Evolutionary conservation across 2,329 filamentous ascomycete species (phyloP).

Genomic region (Alternaria consortialis): DNA sequence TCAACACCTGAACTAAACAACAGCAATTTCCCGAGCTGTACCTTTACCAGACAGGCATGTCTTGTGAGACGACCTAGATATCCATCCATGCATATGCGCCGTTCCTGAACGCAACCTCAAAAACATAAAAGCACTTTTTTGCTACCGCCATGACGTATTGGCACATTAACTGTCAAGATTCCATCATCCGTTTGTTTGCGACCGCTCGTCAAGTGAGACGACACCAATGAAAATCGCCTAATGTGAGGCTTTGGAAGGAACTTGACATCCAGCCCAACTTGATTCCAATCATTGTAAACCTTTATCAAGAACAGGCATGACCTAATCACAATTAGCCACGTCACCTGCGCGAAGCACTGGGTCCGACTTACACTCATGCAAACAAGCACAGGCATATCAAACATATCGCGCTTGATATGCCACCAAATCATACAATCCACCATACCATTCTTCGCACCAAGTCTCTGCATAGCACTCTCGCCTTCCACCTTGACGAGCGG

Average conservation of each 20-base stretch:
- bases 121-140: constrained; percentile 12
- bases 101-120: neutral
- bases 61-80: neutral
- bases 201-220: neutral
- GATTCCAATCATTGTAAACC: constrained; percentile 21
- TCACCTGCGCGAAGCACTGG: neutral
- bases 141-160: neutral
- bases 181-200: neutral
- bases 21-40: neutral
- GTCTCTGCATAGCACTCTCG: constrained; percentile 80
- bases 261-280: neutral
- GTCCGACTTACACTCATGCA: constrained; percentile 87
- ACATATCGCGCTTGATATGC: constrained; percentile 95
- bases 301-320: constrained; percentile 45
- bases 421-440: constrained; percentile 96
- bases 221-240: neutral
- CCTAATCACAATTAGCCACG: constrained; percentile 27
- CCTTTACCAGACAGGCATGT: neutral
- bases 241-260: neutral
- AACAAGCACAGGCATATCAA: constrained; percentile 98
- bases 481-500: constrained; percentile 43
- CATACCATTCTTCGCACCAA: constrained; percentile 84
- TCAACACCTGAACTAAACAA: neutral
- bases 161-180: neutral
- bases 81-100: constrained; percentile 4